Base-by-base conservation (phyloP, 1,284 basidiomycete genomes). In the Albatrellus sp. region DNA sequence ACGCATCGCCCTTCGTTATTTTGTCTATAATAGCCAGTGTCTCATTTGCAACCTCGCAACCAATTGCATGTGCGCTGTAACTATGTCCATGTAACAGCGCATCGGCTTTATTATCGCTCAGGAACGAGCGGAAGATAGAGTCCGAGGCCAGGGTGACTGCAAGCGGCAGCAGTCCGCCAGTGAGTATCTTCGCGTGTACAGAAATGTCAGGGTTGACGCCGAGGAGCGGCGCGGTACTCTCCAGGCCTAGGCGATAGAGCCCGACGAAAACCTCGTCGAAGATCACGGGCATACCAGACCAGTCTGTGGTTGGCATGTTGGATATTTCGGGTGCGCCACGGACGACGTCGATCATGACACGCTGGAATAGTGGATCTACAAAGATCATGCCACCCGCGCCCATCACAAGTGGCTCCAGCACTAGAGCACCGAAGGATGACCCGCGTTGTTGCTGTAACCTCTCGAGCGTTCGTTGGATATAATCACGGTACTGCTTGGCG, bases 301-400 rank as follows among this genome's bases (percentile, higher is more conserved):
- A 89, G 9, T 38, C 43, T n/a, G 28, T 19, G 1, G 35, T 11
- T 17, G 31, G 17, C 13, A 32, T 24, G 19, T 55, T 12, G 13
- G 46, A 45, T 12, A 55, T 6, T 37, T 28, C 51, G 40, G 50
- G 54, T 16, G 56, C 54, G 2, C 66, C 68, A 30, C 94, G 78
- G 5, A 90, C 86, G 2, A 79, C 73, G 53, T 96, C 90, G 40
- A 97, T 69, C 48, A 98, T 64, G 34, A 91, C 67, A 16, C 88
- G 76, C 60, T 98, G 94, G 72, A 94, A 98, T 31, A 98, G 78
- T 1, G 94, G 94, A 57, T 98, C 94, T 40, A 98, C 91, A 58
- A 97, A 98, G 34, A 93, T 70, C 94, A 98, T 98, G 0, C 94
- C 94, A 0, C 90, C 94, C 0, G 94, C 93, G 12, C 94, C 94